Base-by-base conservation (phyloP, 192 early-diverging fungal genomes). In the Coemansia sp. region DNA sequence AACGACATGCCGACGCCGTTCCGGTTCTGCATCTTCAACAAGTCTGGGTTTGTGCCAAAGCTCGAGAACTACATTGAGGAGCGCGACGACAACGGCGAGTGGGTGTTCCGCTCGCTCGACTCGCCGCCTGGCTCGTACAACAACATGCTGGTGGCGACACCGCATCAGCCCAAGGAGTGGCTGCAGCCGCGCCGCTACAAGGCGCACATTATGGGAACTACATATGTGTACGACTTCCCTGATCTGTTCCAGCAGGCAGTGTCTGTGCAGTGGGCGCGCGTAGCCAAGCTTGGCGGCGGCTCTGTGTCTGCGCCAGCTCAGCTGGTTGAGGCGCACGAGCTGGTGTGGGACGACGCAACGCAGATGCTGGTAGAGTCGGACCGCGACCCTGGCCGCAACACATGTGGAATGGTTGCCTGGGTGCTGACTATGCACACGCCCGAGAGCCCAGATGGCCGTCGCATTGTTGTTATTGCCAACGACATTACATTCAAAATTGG, bases 201-300 rank as follows among this genome's bases (percentile, higher is more conserved):
- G 86, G 95, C 97, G 37, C 97, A 99, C 66, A 82, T 98, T 57
- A 90, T 97, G 88, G 95, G 94, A 59, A 99, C 97, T 3, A 97
- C 95, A 11, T 99, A 97, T 64, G 93, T 98, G 27, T 99, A 99
- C 76, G 97, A 99, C 73, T 99, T 98, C 86, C 93, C 95, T 14
- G 95, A 96, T 55, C 86, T 99, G 64, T 98, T 99, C 90, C 85
- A 91, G 27, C 88, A 94, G 67, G 89, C 92, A 2, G 75, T 93
- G 38, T 89, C 93, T 49, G 86, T 88, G 52, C 79, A 85, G 59
- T 99, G 97, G 97, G 78, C 77, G 51, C 83, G 84, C 22, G 22
- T 72, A 3, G 69, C 75, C 56, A 70, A 78, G 63, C 62, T 67
- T 21, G 57, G 51, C 45, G 55, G 56, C 10, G 8, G 54, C 14